These are phyloP conservation scores for Erythrophleum fordii DNA, from an alignment of 306 rosid genomes.

Conservation along the genomic window DNA sequence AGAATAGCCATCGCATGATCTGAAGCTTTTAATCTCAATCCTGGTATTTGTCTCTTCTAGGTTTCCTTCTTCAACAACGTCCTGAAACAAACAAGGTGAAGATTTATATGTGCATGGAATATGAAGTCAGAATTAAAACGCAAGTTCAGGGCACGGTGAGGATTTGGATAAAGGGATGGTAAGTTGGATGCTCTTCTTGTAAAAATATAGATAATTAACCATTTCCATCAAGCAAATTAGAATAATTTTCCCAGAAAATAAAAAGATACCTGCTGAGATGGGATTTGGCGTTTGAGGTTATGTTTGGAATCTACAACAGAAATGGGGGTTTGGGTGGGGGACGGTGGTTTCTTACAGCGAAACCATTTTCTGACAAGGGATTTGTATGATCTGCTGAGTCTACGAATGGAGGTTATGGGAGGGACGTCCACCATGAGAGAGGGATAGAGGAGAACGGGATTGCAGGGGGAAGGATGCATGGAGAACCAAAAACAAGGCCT, in stretches of 20 bases:
- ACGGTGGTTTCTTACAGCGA: constrained; percentile 31
- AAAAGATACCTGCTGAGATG: constrained; percentile 11
- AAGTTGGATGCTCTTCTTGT: too few relatives aligned
- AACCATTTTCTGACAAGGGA: constrained; percentile 54
- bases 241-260: too few relatives aligned
- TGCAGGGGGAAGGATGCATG: background rate
- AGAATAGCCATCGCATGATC: constrained; percentile 25
- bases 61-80: background rate
- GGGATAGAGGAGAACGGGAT: background rate
- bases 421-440: constrained; percentile 54
- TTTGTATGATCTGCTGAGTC: constrained; percentile 48
- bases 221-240: too few relatives aligned
- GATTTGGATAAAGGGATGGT: too few relatives aligned
- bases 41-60: background rate
- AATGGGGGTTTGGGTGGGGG: constrained; percentile 6
- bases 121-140: background rate
- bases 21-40: constrained; percentile 40
- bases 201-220: too few relatives aligned
- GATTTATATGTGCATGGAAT: too few relatives aligned
- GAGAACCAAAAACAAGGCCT: background rate
- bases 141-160: too few relatives aligned
- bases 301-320: background rate
- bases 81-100: too few relatives aligned
- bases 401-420: constrained; percentile 41
- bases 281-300: background rate